Conservation (phyloP, 2,329 filamentous ascomycete genomes). For the Colletotrichum sansevieriae region DNA sequence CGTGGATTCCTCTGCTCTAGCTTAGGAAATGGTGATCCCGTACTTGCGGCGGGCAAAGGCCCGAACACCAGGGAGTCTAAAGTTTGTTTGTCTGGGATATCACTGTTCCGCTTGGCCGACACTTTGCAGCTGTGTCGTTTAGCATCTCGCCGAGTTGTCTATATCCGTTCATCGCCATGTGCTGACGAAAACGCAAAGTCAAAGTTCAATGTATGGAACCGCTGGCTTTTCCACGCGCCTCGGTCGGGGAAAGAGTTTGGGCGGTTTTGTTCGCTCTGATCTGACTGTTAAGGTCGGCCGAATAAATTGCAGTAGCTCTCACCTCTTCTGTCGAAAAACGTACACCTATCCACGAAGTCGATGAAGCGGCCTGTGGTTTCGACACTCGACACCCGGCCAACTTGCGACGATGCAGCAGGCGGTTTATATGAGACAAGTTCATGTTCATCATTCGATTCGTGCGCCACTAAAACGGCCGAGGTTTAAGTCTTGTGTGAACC, state of each 20-base stretch:
- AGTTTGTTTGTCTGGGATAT: slow-evolving; percentile 8
- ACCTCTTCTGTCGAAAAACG: too few species aligned
- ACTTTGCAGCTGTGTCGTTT: neutral
- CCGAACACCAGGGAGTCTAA: slow-evolving; percentile 11
- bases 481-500: neutral
- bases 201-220: neutral
- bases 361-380: neutral
- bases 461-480: neutral
- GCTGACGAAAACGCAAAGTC: neutral
- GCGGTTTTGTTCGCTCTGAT: neutral
- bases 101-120: neutral
- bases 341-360: neutral
- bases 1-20: neutral
- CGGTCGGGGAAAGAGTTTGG: neutral
- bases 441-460: neutral
- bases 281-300: too few species aligned
- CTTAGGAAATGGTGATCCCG: slow-evolving; percentile 9
- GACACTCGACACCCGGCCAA: neutral
- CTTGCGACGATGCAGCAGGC: too few species aligned
- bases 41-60: slow-evolving; percentile 18
- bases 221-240: neutral
- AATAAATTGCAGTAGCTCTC: too few species aligned
- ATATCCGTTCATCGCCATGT: slow-evolving; percentile 3
- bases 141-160: neutral
- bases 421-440: neutral